phyloP scores from a whole-genome alignment of 257 asterid species.

The Mitragyna speciosa region DNA sequence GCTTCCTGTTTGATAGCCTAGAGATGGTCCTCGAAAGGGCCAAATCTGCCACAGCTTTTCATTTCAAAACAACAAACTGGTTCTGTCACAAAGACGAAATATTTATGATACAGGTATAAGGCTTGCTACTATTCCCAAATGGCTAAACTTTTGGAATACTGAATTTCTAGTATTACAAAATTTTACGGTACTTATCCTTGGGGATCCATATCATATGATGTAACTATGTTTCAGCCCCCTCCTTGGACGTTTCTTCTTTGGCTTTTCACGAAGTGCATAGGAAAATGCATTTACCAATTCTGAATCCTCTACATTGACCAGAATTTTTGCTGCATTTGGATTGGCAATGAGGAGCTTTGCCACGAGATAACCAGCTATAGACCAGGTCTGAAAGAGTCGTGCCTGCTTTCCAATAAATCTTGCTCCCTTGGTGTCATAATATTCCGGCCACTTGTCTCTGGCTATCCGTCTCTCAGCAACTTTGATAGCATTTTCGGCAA shows the following conservation, averaged over 20 bases:
- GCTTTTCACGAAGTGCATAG: constrained; percentile 47
- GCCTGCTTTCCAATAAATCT: constrained; percentile 79
- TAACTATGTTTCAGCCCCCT: constrained; percentile 57
- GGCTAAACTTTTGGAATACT: neutral
- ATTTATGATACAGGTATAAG: neutral
- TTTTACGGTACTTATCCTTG: neutral
- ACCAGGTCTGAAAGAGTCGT: constrained; percentile 76
- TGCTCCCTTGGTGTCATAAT: constrained; percentile 75
- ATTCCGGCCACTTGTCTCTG: constrained; percentile 76
- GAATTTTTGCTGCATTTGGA: constrained; percentile 69
- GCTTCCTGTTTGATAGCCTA: too few relatives aligned
- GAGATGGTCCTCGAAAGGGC: too few relatives aligned
- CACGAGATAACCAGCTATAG: constrained; percentile 75
- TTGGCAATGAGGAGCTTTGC: constrained; percentile 62
- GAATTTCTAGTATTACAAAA: neutral
- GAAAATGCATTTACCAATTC: constrained; percentile 63
- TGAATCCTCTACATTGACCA: constrained; percentile 61
- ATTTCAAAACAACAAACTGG: neutral
- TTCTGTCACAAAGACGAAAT: neutral
- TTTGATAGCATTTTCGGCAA: constrained; percentile 68
- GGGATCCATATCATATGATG: constrained; percentile 48
- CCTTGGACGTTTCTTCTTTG: constrained; percentile 61
- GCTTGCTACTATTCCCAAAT: neutral
- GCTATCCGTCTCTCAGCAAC: constrained; percentile 57
- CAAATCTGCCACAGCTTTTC: neutral